Conservation (phyloP, 1,284 basidiomycete species). For the Boletus hoseneyae region DNA sequence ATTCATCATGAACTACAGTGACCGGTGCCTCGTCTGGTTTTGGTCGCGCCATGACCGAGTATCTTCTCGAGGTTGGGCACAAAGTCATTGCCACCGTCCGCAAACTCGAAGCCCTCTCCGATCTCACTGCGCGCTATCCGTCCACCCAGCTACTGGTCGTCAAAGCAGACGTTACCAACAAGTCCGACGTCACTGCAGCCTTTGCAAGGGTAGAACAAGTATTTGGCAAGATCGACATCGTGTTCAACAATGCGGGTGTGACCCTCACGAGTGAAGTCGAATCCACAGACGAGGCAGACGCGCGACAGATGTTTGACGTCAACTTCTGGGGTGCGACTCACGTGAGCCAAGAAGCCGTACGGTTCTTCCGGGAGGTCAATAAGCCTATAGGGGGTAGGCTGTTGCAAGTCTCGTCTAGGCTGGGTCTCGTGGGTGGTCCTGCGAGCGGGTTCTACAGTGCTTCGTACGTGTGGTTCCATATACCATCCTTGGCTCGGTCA, state of each 20-base stretch:
- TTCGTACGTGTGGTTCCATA: slow-evolving; percentile 18
- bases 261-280: slow-evolving; percentile 22
- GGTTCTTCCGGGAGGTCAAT: slow-evolving; percentile 41
- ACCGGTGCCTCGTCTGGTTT: slow-evolving; percentile 32
- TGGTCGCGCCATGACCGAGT: slow-evolving; percentile 22
- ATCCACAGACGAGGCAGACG: slow-evolving; percentile 22
- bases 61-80: slow-evolving; percentile 31
- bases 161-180: slow-evolving; percentile 39
- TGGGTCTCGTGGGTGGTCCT: slow-evolving; percentile 16
- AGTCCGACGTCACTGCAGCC: slow-evolving; percentile 26
- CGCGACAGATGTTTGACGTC: slow-evolving; percentile 32
- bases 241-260: slow-evolving; percentile 36
- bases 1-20: slow-evolving; percentile 13
- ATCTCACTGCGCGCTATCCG: slow-evolving; percentile 28
- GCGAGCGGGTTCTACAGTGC: slow-evolving; percentile 19
- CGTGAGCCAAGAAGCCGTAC: slow-evolving; percentile 31
- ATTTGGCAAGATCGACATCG: slow-evolving; percentile 43
- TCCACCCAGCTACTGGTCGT: slow-evolving; percentile 35
- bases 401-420: slow-evolving; percentile 31
- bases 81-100: slow-evolving; percentile 37
- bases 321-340: slow-evolving; percentile 36
- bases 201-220: slow-evolving; percentile 32
- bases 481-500: no score
- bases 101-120: slow-evolving; percentile 26
- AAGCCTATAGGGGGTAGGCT: slow-evolving; percentile 32